Base-by-base conservation (phyloP, 2,329 filamentous ascomycete genomes). In the Didymella sp. region DNA sequence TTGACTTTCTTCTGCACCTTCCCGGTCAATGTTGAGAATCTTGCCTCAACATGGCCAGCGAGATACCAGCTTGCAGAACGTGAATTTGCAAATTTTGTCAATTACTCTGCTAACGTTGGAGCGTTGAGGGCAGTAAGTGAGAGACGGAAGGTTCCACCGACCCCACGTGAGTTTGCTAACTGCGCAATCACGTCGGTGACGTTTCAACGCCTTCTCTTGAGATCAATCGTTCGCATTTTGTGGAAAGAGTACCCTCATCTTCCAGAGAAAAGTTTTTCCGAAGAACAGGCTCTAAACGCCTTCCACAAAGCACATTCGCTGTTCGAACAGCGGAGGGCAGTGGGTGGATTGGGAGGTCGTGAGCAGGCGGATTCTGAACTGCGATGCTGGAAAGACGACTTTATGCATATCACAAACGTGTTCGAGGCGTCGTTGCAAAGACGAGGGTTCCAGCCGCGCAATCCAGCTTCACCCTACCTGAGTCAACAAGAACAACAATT, bases 191-290 rank as follows among this genome's bases (percentile, higher is more conserved):
- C 68, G 7, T 89, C 86, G 0, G 68, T 75, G 0, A 76, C 81
- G 1, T 72, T 89, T 6, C 83, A 86, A 62, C 72, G 70, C 1
- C 81, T 86, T 25, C 72, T 86, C 3, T 88, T 87, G 64, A 79
- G 78, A 24, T 78, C 81, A 4, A 77, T 79, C 11, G 69, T 81
- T 44, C 80, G 84, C 17, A 55, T 56, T 35, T 76, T 82, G n/a
- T 73, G 84, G 60, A 30, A 21, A 8, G 11, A 37, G 19, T 46
- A 19, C 17, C 48, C 46, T 13, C 8, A 27, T 0, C 30, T 21
- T 9, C 13, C 46, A 8, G 19, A 43, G 11, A 31, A 42, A 13
- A 1, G n/a, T 1, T 25, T 17, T 8, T 62, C 61, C 17, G 70
- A 68, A 43, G 11, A 45, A 0, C 22, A 59, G 9, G 45, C 49